These are phyloP conservation scores for Penicillium cataractarum DNA, from an alignment of 495 filamentous ascomycete genomes.

Conservation along the genomic window DNA sequence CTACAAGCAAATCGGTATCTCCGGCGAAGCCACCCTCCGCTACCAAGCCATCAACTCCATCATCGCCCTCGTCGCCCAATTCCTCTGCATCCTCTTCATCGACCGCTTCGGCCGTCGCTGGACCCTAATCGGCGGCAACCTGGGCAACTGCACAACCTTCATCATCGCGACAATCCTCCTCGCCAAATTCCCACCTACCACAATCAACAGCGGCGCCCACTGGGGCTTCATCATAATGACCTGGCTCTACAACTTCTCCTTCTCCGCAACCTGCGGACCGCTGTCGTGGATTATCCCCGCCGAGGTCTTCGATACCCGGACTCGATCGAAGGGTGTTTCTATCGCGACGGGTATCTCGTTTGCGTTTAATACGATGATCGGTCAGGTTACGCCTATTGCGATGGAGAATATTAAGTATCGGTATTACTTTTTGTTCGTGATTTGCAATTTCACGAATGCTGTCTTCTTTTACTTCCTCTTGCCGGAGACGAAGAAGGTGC, in stretches of 20 bases:
- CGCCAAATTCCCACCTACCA: slow-evolving; percentile 57
- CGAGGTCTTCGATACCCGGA: slow-evolving; percentile 72
- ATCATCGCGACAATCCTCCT: slow-evolving; percentile 52
- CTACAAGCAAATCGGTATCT: slow-evolving; percentile 69
- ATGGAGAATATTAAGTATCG: slow-evolving; percentile 54
- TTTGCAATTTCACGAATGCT: slow-evolving; percentile 59
- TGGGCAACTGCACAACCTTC: slow-evolving; percentile 65
- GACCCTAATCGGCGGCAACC: slow-evolving; percentile 66
- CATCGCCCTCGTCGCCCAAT: slow-evolving; percentile 66
- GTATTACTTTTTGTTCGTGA: slow-evolving; percentile 62
- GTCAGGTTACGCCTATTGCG: slow-evolving; percentile 66
- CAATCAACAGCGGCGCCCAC: slow-evolving; percentile 58
- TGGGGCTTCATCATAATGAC: slow-evolving; percentile 77
- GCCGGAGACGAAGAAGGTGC: slow-evolving; percentile 66
- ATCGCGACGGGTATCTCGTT: slow-evolving; percentile 67
- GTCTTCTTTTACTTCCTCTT: slow-evolving; percentile 65
- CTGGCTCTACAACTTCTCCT: slow-evolving; percentile 72
- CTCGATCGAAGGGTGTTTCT: slow-evolving; percentile 66
- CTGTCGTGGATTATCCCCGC: slow-evolving; percentile 67
- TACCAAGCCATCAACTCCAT: slow-evolving; percentile 74
- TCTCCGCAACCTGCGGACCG: slow-evolving; percentile 66
- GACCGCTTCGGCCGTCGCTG: slow-evolving; percentile 67
- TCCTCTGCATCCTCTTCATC: slow-evolving; percentile 68
- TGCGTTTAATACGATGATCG: slow-evolving; percentile 76
- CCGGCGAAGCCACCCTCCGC: slow-evolving; percentile 62